Conservation (phyloP, 805 yeast genomes). For the Ogataea wickerhamii region DNA sequence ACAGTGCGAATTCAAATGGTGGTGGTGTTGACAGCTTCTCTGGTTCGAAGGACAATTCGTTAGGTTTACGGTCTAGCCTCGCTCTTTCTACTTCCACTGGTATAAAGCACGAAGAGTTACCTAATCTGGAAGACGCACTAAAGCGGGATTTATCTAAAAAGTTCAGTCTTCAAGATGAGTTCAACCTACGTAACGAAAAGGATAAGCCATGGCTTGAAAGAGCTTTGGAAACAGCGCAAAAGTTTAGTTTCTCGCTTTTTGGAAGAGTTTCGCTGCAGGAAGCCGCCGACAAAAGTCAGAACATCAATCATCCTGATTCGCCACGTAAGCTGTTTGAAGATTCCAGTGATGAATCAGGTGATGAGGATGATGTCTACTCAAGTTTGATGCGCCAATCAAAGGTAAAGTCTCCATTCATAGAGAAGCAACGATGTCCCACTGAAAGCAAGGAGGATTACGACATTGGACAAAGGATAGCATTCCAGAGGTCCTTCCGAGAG, state of each 20-base stretch:
- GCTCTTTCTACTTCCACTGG: neutral
- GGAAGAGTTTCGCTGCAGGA: conserved; percentile 1
- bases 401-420: neutral
- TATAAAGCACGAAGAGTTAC: neutral
- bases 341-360: conserved; percentile 24
- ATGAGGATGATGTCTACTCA: conserved; percentile 8
- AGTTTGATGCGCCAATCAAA: neutral
- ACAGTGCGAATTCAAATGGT: conserved; percentile 5
- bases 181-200: neutral
- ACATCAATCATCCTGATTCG: conserved; percentile 3
- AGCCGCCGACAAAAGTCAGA: neutral
- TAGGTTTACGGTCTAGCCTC: neutral
- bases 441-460: too few species aligned
- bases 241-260: neutral
- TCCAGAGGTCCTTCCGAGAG: neutral
- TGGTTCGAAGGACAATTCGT: neutral
- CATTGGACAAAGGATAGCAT: neutral
- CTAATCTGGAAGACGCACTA: neutral
- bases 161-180: neutral
- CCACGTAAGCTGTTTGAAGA: conserved; percentile 26
- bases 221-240: neutral
- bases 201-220: conserved; percentile 1
- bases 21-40: neutral
- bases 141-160: neutral
- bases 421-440: too few species aligned